Base-by-base conservation (phyloP, 768 basidiomycete species). In the Mrakia gelida region DNA sequence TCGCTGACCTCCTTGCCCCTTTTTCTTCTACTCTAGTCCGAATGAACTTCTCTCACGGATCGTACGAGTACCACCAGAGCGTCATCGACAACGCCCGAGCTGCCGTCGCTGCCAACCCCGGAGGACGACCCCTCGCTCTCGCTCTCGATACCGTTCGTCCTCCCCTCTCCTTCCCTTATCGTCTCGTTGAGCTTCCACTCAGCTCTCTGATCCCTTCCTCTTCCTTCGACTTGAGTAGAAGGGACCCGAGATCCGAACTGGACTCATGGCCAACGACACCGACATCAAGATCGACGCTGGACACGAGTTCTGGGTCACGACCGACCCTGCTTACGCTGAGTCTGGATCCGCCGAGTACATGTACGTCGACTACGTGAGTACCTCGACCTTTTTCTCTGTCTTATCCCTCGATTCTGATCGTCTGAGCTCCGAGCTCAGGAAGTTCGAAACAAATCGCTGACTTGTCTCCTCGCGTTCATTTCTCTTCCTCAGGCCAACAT, bases 21-120 rank as follows among this genome's bases (percentile, higher is more conserved):
- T 11, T 7, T 49, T 54, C 11, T 26, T 52, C 52, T 18, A 5
- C 75, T 63, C 43, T 81, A 98, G 97, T 99, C 80, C 95, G 97
- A 86, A 98, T 99, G 97, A 99, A 99, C 89, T 99, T 98, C 85
- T 98, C 96, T 75, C 97, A 99, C 90, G 97, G 97, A 68, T 92
- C 91, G 76, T 95, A 99, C 86, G 94, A 95, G 82, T 98, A 96
- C 85, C 97, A 98, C 87, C 95, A 99, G 87, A 95, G 93, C 80
- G 97, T 98, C 81, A 94, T 99, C 84, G 95, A 98, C 87, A 98
- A 98, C 88, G 92, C 94, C 72, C 89, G 95, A 82, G 91, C 90
- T 84, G 91, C 92, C 87, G 88, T 93, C 75, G 89, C 89, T 62
- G 91, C 88, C 80, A 89, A 91, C 81, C 89, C 90, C 80, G 83